Base-by-base conservation (phyloP, 2,329 filamentous ascomycete species). In the Colletotrichum tofieldiae region DNA sequence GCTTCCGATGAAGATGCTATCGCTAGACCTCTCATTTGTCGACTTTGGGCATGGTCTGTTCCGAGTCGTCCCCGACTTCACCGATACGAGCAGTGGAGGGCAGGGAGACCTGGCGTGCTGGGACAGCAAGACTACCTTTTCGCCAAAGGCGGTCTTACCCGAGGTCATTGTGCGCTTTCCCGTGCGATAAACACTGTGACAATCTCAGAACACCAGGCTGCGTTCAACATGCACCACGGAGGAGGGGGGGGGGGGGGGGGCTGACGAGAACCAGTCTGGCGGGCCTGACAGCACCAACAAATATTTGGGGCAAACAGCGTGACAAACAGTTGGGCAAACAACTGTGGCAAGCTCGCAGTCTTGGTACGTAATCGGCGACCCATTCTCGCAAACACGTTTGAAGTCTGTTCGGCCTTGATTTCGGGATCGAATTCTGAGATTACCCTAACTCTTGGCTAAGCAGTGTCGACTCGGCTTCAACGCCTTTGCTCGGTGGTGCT, bases 1-100 rank as follows among this genome's bases (percentile, higher is more conserved):
- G 35, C 23, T 32, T 67, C 41, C 37, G 59, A 69, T 59, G 59
- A 54, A 72, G 65, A 72, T 60, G 65, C 18, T 62, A 37, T 63
- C 43, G 54, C 39, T 18, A 16, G 18, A 16, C 32, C 29, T 58
- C n/a, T 29, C 6, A 32, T 59, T 58, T 3, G 43, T 37, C 64
- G 20, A 56, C 26, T 49, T 68, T n/a, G 39, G 65, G 14, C 11
- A n/a, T 32, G 37, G 35, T n/a, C 49, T 51, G 47, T 9, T 11
- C 20, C 47, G 26, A 23, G 12, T 39, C 66, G 8, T 5, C 51
- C 35, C 56, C 56, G 41, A 61, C 32, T 43, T 63, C 51, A 45
- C 54, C 59, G 41, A 23, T 23, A 18, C 14, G 52, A 45, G 52
- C 29, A 47, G 37, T 23, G 5, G 39, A 68, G 29, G 43, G 35